These are phyloP conservation scores for Galeopsis tetrahit DNA, from an alignment of 257 asterid genomes.

Conservation along the genomic window DNA sequence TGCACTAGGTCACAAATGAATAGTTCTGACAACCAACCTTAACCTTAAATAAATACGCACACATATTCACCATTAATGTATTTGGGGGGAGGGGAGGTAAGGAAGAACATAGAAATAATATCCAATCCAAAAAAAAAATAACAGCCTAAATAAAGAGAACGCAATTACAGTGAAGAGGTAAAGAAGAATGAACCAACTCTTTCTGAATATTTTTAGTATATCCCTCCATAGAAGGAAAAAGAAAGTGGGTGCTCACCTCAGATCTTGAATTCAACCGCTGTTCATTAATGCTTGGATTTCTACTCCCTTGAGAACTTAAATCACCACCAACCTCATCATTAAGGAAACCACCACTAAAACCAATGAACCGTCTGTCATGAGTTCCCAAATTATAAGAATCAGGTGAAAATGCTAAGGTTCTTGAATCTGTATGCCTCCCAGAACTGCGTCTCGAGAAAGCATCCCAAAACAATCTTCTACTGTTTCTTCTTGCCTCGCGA, in stretches of 20 bases:
- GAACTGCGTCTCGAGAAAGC: constrained; percentile 78
- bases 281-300: constrained; percentile 52
- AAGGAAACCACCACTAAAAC: constrained; percentile 55
- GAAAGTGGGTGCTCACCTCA: constrained; percentile 58
- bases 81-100: neutral
- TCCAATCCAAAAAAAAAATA: neutral
- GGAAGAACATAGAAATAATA: constrained; percentile 1
- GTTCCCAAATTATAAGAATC: constrained; percentile 53
- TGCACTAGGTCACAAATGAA: constrained; percentile 14
- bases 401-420: constrained; percentile 49
- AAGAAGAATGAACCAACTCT: constrained; percentile 4
- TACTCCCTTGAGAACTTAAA: constrained; percentile 48
- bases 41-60: neutral
- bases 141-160: neutral
- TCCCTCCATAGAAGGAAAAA: neutral
- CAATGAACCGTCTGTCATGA: constrained; percentile 67
- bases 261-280: constrained; percentile 66
- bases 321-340: constrained; percentile 62
- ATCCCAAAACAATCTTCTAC: constrained; percentile 91
- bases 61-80: constrained; percentile 5
- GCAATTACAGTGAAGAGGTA: constrained; percentile 15
- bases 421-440: constrained; percentile 63
- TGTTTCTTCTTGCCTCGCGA: constrained; percentile 65
- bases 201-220: constrained; percentile 10
- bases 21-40: constrained; percentile 29